Conservation (phyloP, 2,329 filamentous ascomycete species). For the Arachnomyces sp. region DNA sequence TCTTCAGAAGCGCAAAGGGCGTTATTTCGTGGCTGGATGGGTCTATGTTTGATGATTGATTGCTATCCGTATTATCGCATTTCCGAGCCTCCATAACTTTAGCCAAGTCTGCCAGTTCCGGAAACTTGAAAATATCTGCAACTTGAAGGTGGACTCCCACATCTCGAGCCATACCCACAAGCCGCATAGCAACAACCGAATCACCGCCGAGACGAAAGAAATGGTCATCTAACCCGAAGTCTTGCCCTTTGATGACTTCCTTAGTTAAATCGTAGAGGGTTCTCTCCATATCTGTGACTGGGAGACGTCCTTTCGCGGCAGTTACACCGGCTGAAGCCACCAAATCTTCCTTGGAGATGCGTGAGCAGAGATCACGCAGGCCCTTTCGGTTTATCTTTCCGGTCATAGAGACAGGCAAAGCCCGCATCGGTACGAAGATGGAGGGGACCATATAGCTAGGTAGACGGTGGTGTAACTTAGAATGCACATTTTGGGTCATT, state of each 20-base stretch:
- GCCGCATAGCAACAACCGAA: constrained; percentile 31
- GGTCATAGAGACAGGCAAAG: constrained; percentile 6
- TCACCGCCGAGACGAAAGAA: constrained; percentile 35
- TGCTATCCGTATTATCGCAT: no score
- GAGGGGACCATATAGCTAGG: no score
- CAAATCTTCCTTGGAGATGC: constrained; percentile 31
- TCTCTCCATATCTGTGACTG: no score
- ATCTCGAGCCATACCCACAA: constrained; percentile 1
- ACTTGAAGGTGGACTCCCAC: constrained; percentile 2
- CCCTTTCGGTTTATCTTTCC: constrained; percentile 14
- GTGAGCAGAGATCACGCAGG: constrained; percentile 26
- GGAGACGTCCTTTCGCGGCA: no score
- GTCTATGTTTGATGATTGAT: no score
- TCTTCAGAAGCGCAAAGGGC: no score
- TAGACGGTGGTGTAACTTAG: no score
- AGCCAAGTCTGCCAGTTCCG: not conserved
- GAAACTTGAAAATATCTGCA: constrained; percentile 4
- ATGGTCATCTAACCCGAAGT: constrained; percentile 26
- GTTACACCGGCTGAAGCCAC: no score
- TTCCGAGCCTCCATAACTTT: no score
- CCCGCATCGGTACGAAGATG: not conserved
- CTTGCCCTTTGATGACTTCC: constrained; percentile 23
- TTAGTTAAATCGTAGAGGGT: no score
- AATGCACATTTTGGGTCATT: no score
- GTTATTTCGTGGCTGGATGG: not conserved